Evolutionary conservation across 2,329 filamentous ascomycete genomes (phyloP).

Genomic region (Aspergillus tubingensis): DNA sequence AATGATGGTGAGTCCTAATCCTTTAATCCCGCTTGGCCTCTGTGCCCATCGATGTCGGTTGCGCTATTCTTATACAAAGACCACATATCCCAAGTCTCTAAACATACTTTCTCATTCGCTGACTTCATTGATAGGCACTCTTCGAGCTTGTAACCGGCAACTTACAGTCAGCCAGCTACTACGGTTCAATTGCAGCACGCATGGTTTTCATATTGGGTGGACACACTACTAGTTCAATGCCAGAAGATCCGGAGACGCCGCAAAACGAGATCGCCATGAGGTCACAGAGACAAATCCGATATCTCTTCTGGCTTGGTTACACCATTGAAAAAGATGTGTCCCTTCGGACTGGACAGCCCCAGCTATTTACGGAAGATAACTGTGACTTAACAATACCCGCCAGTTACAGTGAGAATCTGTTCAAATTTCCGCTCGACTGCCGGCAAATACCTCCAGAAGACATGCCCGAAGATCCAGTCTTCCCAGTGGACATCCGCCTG

Average conservation of each 20-base stretch:
- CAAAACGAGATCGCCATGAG: slow-evolving; percentile 18
- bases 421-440: slow-evolving; percentile 21
- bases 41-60: not conserved
- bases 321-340: slow-evolving; percentile 59
- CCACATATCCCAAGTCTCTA: not conserved
- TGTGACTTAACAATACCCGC: slow-evolving; percentile 56
- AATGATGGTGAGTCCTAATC: slow-evolving; percentile 49
- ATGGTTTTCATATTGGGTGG: slow-evolving; percentile 54
- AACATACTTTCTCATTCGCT: not conserved
- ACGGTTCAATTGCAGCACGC: slow-evolving; percentile 50
- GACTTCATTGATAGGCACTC: slow-evolving; percentile 33
- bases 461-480: slow-evolving; percentile 32
- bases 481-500: slow-evolving; percentile 54
- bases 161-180: slow-evolving; percentile 49
- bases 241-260: slow-evolving; percentile 22
- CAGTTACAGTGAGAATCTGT: slow-evolving; percentile 39
- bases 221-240: slow-evolving; percentile 36
- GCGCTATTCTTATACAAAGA: too few relatives aligned
- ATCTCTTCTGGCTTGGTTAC: slow-evolving; percentile 59
- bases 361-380: slow-evolving; percentile 53
- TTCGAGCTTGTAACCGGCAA: slow-evolving; percentile 52
- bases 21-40: too few relatives aligned
- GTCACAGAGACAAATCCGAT: slow-evolving; percentile 34
- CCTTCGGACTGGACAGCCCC: slow-evolving; percentile 56
- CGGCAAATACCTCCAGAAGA: slow-evolving; percentile 19